Conservation (phyloP, 176 grass and related monocot genomes). For the Rhynchospora pubera region DNA sequence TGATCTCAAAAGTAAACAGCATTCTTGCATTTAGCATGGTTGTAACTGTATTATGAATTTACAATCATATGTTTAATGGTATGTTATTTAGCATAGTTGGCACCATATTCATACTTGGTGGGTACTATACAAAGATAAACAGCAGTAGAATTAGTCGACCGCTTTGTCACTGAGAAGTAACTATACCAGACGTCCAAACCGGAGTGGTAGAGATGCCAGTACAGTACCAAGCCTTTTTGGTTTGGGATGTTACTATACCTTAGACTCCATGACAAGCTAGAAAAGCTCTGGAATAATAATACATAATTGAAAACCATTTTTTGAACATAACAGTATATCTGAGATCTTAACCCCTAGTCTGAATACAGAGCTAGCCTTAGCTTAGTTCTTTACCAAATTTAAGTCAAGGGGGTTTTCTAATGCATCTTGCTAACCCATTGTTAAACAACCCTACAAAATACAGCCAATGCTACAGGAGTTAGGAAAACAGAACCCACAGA, state of each 20-base stretch:
- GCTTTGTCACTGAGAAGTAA: background rate
- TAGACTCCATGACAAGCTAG: background rate
- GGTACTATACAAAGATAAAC: background rate
- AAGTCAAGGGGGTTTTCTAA: background rate
- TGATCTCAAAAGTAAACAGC: background rate
- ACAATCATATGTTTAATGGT: background rate
- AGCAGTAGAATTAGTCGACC: background rate
- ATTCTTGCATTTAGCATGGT: background rate
- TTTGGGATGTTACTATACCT: background rate
- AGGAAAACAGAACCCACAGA: conserved; percentile 94
- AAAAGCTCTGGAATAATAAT: background rate
- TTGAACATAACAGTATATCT: background rate
- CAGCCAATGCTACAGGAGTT: conserved; percentile 97
- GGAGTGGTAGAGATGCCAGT: background rate
- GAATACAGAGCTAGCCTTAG: background rate
- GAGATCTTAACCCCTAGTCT: background rate
- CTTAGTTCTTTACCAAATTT: background rate
- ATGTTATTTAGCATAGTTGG: background rate
- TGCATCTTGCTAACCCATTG: background rate
- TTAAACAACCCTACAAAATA: background rate
- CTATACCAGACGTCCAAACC: background rate
- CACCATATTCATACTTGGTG: background rate
- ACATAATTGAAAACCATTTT: background rate
- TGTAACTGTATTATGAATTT: background rate
- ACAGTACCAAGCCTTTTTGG: too few species aligned